Conservation (phyloP, 148 eudicot species). For the Drosera capensis region DNA sequence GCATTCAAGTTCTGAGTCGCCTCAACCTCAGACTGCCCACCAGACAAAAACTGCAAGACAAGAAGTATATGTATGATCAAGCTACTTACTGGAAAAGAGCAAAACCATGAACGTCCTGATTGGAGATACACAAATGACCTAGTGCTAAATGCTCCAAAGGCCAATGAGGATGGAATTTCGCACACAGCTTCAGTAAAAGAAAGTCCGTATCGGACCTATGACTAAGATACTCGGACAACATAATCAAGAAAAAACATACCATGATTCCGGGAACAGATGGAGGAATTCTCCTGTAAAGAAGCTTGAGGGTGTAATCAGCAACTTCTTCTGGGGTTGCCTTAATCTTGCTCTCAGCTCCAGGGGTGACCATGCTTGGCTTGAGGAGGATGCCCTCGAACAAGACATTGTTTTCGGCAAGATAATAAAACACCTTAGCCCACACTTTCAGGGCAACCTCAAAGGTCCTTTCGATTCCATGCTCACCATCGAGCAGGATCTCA, state of each 20-base stretch:
- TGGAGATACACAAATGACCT: not conserved
- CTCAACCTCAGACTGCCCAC: constrained; percentile 40
- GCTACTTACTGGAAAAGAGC: no score
- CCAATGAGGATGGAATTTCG: no score
- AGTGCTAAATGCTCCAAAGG: not conserved
- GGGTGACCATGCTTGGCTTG: constrained; percentile 48
- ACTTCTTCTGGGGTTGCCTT: constrained; percentile 26
- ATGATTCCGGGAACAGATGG: constrained; percentile 46
- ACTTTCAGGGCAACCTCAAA: constrained; percentile 32
- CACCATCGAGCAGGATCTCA: constrained; percentile 36
- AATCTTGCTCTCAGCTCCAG: constrained; percentile 36
- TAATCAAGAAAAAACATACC: constrained; percentile 9
- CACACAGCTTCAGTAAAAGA: no score
- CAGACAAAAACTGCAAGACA: constrained; percentile 26
- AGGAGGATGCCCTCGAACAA: constrained; percentile 32
- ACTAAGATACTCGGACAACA: not conserved
- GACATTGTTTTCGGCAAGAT: constrained; percentile 38
- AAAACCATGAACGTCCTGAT: not conserved
- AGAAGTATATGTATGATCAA: no score
- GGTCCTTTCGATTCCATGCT: constrained; percentile 36
- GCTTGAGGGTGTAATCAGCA: constrained; percentile 27
- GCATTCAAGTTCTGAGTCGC: constrained; percentile 40
- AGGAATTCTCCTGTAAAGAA: constrained; percentile 26
- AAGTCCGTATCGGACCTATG: no score
- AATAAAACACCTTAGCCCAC: constrained; percentile 38